Conservation (phyloP, 495 filamentous ascomycete species). For the Echria macrotheca region DNA sequence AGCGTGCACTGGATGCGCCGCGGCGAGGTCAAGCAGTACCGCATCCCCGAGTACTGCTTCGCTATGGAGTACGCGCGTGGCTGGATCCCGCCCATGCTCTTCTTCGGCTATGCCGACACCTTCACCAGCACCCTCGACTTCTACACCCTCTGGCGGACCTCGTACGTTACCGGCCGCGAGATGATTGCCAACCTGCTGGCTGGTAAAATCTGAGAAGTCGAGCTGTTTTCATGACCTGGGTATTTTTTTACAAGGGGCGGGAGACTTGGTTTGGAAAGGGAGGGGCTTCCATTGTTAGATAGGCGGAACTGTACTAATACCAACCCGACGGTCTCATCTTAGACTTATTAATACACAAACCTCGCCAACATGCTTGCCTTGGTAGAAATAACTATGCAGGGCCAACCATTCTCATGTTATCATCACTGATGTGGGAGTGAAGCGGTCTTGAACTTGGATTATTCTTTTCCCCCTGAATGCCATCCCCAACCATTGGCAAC, state of each 20-base stretch:
- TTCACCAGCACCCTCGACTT: conserved; percentile 72
- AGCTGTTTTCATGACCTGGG: too few species aligned
- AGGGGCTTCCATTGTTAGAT: neutral
- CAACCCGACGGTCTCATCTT: too few species aligned
- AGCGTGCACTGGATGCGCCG: conserved; percentile 71
- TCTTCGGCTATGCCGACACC: conserved; percentile 79
- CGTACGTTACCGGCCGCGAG: conserved; percentile 61
- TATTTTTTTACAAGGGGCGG: too few species aligned
- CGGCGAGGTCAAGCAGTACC: conserved; percentile 79
- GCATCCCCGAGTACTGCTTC: conserved; percentile 73
- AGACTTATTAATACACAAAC: too few species aligned
- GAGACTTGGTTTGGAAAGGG: too few species aligned
- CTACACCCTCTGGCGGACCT: conserved; percentile 71
- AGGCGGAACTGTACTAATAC: neutral
- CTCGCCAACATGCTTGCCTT: too few species aligned
- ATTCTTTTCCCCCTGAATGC: too few species aligned
- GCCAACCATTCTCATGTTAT: too few species aligned
- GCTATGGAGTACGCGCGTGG: conserved; percentile 84
- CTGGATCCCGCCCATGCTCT: conserved; percentile 86
- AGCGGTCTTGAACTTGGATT: too few species aligned
- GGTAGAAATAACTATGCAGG: too few species aligned
- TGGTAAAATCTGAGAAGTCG: conserved; percentile 58
- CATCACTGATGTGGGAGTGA: too few species aligned
- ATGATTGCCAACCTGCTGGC: conserved; percentile 65
- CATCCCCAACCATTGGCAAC: too few species aligned